These are phyloP conservation scores for Aspergillus brunneoviolaceus DNA, from an alignment of 2,329 filamentous ascomycete genomes.

Conservation along the genomic window DNA sequence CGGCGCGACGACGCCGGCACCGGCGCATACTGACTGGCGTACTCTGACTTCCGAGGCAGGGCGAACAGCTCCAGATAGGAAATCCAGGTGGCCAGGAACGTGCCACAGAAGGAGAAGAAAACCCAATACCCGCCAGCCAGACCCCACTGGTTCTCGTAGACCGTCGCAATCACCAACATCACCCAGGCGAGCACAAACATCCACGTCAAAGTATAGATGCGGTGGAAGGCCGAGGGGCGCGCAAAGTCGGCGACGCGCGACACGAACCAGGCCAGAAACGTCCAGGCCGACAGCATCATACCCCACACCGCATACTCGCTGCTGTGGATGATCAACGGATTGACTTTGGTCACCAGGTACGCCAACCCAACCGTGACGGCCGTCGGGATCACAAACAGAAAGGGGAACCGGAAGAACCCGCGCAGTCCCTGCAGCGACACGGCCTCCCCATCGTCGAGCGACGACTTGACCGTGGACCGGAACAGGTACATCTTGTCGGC, in stretches of 20 bases:
- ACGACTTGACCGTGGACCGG: conserved; percentile 61
- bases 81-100: conserved; percentile 72
- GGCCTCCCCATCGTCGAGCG: conserved; percentile 60
- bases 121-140: conserved; percentile 77
- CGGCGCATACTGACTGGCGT: conserved; percentile 57
- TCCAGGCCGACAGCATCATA: conserved; percentile 80
- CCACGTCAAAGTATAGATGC: conserved; percentile 80
- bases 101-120: conserved; percentile 73
- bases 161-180: conserved; percentile 67
- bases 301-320: conserved; percentile 84
- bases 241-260: conserved; percentile 74
- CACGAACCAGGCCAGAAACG: conserved; percentile 79
- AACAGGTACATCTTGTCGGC: conserved; percentile 89
- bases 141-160: conserved; percentile 72
- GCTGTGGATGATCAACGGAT: conserved; percentile 88
- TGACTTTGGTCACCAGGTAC: conserved; percentile 75
- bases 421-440: conserved; percentile 71
- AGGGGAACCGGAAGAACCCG: conserved; percentile 80
- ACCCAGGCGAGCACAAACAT: conserved; percentile 74
- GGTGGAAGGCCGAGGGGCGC: conserved; percentile 81
- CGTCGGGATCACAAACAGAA: conserved; percentile 68
- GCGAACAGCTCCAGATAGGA: conserved; percentile 78
- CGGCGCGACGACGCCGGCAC: conserved; percentile 34
- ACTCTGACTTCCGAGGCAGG: conserved; percentile 69
- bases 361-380: conserved; percentile 70